Base-by-base conservation (phyloP, 495 filamentous ascomycete species). In the Aspergillus cristatus region DNA sequence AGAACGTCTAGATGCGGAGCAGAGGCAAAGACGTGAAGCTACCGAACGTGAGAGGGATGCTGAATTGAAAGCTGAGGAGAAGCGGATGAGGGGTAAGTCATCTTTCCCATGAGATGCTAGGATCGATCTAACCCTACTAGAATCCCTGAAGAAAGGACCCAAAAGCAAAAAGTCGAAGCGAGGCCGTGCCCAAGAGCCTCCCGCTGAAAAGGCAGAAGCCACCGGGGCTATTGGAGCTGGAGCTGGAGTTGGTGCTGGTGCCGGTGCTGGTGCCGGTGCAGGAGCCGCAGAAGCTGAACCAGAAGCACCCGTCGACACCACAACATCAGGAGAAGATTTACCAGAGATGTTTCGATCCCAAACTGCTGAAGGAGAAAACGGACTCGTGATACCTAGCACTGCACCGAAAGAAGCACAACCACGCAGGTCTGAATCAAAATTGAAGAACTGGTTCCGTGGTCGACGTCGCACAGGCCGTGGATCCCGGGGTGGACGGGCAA, bases 21-120 rank as follows among this genome's bases (percentile, higher is more conserved):
- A 75, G 45, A 45, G 58, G 31, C 57, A 70, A 45, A 53, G 70
- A 37, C 43, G 57, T 18, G 58, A 62, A 22, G 55, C 55, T 28
- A 50, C 64, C 32, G 64, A 70, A 45, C 70, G 69, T 34, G 67
- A 77, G 42, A 68, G 79, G 14, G 70, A 75, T 32, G 74, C 71
- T 4, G 74, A 75, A 38, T 39, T 70, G 38, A 63, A 58, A 33
- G 58, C 55, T 6, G 69, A 75, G 40, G 58, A 72, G 40, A 74
- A 70, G 47, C 62, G 63, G 35, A 49, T 58, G 31, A 73, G 65
- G 54, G 68, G 75, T 77, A 28, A 50, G 63, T 57, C 17, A 7
- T 3, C 14, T 10, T 39, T 28, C 11, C 33, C 10, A 3, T n/a
- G 35, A n/a, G 11, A 35, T 26, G 12, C 4, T 30, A 14, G n/a